Conservation (phyloP, 2,329 filamentous ascomycete species). For the Gaeumannomyces tritici region DNA sequence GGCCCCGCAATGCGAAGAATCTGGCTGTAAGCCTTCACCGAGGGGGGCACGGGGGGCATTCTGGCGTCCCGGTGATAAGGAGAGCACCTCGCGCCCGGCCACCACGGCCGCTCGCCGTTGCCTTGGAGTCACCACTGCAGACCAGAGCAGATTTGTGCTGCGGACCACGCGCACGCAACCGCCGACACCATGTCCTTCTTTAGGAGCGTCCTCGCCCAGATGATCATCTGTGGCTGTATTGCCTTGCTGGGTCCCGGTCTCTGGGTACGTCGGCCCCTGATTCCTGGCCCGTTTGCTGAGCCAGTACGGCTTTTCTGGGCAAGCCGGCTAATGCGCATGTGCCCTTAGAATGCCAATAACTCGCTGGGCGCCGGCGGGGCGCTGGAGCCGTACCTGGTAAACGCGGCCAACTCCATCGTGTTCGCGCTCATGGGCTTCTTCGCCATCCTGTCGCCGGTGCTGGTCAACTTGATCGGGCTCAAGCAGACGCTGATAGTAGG, state of each 20-base stretch:
- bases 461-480: constrained; percentile 61
- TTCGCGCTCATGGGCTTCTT: constrained; percentile 7
- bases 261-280: neutral
- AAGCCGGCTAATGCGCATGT: no score
- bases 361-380: constrained; percentile 61
- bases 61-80: neutral
- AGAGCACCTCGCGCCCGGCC: no score
- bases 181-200: neutral
- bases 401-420: constrained; percentile 4
- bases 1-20: neutral
- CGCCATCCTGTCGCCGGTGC: constrained; percentile 7
- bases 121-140: neutral
- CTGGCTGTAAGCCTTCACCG: neutral
- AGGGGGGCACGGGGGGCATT: no score
- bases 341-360: constrained; percentile 47
- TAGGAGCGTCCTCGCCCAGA: constrained; percentile 4
- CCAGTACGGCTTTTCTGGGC: constrained; percentile 43
- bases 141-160: neutral
- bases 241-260: constrained; percentile 1
- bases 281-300: constrained; percentile 20
- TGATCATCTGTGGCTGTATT: constrained; percentile 3
- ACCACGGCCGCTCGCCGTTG: no score
- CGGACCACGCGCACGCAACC: neutral
- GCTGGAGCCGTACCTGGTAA: constrained; percentile 24
- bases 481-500: constrained; percentile 39